Base-by-base conservation (phyloP, 2,329 filamentous ascomycete species). In the Apiospora kogelbergensis region DNA sequence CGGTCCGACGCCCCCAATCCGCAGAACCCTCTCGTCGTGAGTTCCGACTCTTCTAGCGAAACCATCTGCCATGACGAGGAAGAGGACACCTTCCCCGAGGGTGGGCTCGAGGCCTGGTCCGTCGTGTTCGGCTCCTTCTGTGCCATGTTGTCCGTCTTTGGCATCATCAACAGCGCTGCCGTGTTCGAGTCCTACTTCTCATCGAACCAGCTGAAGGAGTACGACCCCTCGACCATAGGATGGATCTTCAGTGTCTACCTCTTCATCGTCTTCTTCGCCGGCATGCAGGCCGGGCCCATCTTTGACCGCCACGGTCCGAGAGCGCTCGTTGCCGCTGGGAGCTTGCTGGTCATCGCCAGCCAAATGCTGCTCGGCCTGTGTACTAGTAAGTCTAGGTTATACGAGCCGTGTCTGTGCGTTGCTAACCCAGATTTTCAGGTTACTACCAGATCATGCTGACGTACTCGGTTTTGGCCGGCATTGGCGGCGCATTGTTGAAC, bases 211-310 rank as follows among this genome's bases (percentile, higher is more conserved):
- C 78, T 86, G 1, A 74, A 77, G 0, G 70, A 72, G 6, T 84
- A 84, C 70, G 80, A 78, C 6, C 75, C 81, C 3, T 75, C 81
- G 4, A 80, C 86, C 45, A 79, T 86, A 0, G 84, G 84, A 24
- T 86, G 84, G 84, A 86, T 86, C 67, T 80, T 81, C 1, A 82
- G 83, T 1, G 71, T 85, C 3, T 81, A 84, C 40, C 79, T 82
- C 10, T 85, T 84, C 63, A 72, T 86, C 1, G 79, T 81, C 0
- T 74, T 85, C 0, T 78, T 83, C 24, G 76, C 84, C 2, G 83
- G 82, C 6, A 81, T 86, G 7, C 13, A 67, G 42, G 79, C 84
- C 7, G 84, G 84, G 0, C 84, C 84, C 1, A 69, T 86, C 4
- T 84, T 86, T 68, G 84, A 86, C 68, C 78, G 78, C 0, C 83